Percentiles rank a stretch among this genome's conserved stretches.
These are phyloP conservation scores for Immersiporthe knoxdaviesiana DNA, from an alignment of 2,329 filamentous ascomycete genomes.

Conservation along the genomic window DNA sequence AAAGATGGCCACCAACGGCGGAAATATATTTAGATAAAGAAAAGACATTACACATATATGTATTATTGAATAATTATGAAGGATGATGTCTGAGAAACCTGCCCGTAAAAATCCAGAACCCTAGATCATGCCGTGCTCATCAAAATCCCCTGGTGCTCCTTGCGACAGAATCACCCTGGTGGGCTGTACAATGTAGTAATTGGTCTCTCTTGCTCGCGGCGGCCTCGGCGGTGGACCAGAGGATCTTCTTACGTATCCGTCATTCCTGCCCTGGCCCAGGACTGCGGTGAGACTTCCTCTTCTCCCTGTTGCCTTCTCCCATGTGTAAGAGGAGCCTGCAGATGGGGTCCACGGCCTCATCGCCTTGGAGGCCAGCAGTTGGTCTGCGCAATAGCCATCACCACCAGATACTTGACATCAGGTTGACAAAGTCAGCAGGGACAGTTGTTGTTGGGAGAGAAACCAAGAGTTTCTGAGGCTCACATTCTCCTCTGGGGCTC, in stretches of 20 bases:
- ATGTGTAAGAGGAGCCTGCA: neutral
- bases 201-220: neutral
- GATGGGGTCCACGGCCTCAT: neutral
- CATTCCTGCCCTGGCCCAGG: neutral
- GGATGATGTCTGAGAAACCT: neutral
- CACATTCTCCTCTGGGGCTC: slow-evolving; percentile 1
- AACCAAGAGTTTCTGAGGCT: neutral
- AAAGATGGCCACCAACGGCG: neutral
- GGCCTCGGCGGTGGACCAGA: neutral
- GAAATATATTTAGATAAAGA: too few relatives aligned
- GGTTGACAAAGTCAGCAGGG: neutral
- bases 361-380: neutral
- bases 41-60: too few relatives aligned
- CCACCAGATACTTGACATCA: neutral
- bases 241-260: neutral
- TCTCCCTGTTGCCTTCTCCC: neutral
- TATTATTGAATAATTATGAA: too few relatives aligned
- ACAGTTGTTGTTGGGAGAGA: neutral
- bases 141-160: neutral
- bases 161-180: neutral
- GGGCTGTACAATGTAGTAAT: neutral
- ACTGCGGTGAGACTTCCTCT: neutral
- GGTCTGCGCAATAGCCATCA: neutral
- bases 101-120: neutral
- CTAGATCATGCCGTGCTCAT: slow-evolving; percentile 13